Evolutionary conservation across 2,329 filamentous ascomycete species (phyloP).

Genomic region (Pestalotiopsis sp.): DNA sequence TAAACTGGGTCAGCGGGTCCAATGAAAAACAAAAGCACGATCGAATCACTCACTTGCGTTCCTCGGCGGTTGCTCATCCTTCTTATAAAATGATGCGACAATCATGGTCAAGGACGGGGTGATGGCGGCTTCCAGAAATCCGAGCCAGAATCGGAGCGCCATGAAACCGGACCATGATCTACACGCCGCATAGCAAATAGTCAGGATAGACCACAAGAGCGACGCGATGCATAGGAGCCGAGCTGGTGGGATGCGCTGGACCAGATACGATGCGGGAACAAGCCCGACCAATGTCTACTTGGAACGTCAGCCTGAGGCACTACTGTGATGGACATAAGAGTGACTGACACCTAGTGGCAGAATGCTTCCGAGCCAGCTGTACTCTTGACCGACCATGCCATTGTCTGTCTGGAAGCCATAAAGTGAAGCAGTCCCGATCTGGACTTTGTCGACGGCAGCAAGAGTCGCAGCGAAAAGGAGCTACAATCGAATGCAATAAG

Average conservation of each 20-base stretch:
- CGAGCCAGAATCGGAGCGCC: constrained; percentile 37
- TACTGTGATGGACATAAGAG: not conserved
- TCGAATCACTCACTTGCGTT: constrained; percentile 25
- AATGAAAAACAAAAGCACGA: not conserved
- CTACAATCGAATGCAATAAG: constrained; percentile 14
- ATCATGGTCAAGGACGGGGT: constrained; percentile 36
- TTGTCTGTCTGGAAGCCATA: constrained; percentile 37
- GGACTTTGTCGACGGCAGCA: constrained; percentile 34
- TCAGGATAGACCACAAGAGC: constrained; percentile 32
- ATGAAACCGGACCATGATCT: constrained; percentile 33
- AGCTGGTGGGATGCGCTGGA: constrained; percentile 29
- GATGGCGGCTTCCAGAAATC: constrained; percentile 36
- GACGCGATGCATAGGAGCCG: constrained; percentile 28
- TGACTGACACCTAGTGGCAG: constrained; percentile 28
- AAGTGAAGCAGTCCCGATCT: constrained; percentile 34
- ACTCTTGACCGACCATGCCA: constrained; percentile 32
- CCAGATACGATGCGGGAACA: constrained; percentile 26
- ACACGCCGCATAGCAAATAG: constrained; percentile 27
- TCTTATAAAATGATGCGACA: constrained; percentile 40
- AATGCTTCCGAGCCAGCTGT: constrained; percentile 35
- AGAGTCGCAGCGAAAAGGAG: constrained; percentile 31
- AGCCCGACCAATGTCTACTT: constrained; percentile 25
- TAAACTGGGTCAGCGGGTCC: not conserved
- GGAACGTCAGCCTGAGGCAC: not conserved
- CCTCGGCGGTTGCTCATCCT: constrained; percentile 36